Evolutionary conservation across 768 basidiomycete genomes (phyloP).

Genomic region (Lentinula boryana): DNA sequence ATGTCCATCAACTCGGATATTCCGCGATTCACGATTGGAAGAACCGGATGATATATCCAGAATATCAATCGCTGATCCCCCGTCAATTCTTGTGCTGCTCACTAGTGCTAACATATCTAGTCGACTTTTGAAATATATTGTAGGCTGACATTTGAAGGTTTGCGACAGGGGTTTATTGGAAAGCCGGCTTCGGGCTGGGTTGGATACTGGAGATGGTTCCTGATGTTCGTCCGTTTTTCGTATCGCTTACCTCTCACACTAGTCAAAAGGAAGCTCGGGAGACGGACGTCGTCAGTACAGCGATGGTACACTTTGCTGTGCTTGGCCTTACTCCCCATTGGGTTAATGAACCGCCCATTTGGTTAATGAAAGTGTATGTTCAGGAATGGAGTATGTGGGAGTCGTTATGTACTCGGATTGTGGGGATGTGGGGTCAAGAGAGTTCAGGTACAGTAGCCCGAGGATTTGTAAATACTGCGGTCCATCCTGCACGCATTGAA

Average conservation of each 20-base stretch:
- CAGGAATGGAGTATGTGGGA: not conserved
- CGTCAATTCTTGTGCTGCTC: not conserved
- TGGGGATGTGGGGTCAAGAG: not conserved
- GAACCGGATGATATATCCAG: not conserved
- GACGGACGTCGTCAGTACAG: not conserved
- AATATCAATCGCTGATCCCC: constrained; percentile 1
- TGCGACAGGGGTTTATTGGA: not conserved
- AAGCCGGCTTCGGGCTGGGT: not conserved
- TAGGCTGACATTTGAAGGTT: not conserved
- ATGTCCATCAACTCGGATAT: not conserved
- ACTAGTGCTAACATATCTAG: not conserved
- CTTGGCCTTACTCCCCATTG: not conserved
- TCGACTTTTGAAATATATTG: not conserved
- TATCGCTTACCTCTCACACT: not conserved
- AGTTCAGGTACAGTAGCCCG: too few relatives aligned
- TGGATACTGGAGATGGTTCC: not conserved
- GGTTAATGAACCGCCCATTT: not conserved
- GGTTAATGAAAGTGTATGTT: too few relatives aligned
- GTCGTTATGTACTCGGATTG: too few relatives aligned
- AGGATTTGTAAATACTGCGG: too few relatives aligned
- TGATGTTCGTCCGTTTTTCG: not conserved
- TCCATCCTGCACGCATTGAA: too few relatives aligned
- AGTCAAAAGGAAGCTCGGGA: not conserved
- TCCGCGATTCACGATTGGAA: not conserved
- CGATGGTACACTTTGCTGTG: not conserved